Evolutionary conservation across 2,329 filamentous ascomycete genomes (phyloP).

Genomic region (Fonsecaea monophora): DNA sequence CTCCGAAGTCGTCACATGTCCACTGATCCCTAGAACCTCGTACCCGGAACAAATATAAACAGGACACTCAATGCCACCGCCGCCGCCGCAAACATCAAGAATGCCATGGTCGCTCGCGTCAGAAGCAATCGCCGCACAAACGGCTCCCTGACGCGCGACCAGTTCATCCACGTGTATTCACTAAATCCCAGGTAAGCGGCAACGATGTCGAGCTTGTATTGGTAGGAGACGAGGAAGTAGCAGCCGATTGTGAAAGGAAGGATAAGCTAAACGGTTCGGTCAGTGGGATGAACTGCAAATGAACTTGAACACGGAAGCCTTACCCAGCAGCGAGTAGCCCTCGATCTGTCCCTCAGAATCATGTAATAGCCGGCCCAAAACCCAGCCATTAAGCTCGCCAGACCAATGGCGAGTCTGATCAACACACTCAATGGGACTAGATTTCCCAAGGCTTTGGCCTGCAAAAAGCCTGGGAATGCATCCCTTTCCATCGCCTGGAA

Average conservation of each 20-base stretch:
- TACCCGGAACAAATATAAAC: conserved; percentile 95
- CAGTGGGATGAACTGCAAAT: conserved; percentile 2
- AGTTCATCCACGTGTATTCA: conserved; percentile 96
- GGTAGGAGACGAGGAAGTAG: conserved; percentile 87
- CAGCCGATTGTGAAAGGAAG: conserved; percentile 90
- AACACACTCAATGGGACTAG: conserved; percentile 90
- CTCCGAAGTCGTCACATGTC: neutral
- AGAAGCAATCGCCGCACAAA: conserved; percentile 86
- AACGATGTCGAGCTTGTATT: conserved; percentile 92
- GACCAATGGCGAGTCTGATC: conserved; percentile 80
- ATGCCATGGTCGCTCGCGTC: conserved; percentile 81
- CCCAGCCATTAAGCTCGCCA: conserved; percentile 84
- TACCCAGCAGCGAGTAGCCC: conserved; percentile 83
- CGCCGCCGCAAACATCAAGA: conserved; percentile 75
- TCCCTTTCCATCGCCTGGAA: conserved; percentile 99
- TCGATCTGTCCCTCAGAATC: conserved; percentile 83
- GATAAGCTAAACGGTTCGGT: conserved; percentile 65
- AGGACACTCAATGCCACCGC: conserved; percentile 84
- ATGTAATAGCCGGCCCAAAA: conserved; percentile 95
- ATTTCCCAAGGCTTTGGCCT: conserved; percentile 94
- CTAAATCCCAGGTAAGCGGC: conserved; percentile 88
- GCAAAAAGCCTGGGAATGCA: conserved; percentile 95
- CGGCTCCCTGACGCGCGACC: conserved; percentile 84
- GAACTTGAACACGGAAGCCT: conserved; percentile 15
- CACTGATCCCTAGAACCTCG: conserved; percentile 45